phyloP scores from a whole-genome alignment of 495 filamentous ascomycete genomes.

The Talaromyces nanjingensis region DNA sequence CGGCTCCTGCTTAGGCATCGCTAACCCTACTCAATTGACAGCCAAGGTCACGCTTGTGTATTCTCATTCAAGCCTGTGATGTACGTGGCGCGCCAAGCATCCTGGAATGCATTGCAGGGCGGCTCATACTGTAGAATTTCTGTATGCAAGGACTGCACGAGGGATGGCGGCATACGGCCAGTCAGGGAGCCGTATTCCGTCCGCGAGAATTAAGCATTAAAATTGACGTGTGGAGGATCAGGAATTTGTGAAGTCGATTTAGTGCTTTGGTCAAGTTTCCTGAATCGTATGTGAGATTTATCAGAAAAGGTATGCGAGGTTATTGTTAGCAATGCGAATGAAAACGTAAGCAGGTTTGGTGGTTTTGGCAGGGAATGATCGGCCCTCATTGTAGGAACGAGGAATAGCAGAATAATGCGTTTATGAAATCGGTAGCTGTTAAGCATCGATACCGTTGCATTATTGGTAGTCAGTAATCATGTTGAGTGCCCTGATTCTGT shows the following conservation, averaged over 20 bases:
- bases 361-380: not conserved
- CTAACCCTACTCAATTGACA: not conserved
- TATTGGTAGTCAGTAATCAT: not conserved
- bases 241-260: not conserved
- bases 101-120: slow-evolving; percentile 6
- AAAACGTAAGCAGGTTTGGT: not conserved
- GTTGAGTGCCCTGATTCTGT: not conserved
- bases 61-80: not conserved
- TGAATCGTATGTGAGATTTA: not conserved
- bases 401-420: not conserved
- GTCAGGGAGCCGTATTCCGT: not conserved
- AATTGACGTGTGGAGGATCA: not conserved
- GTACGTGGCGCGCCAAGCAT: slow-evolving; percentile 8
- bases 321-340: not conserved
- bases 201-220: not conserved
- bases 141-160: slow-evolving; percentile 8
- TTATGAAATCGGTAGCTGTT: not conserved
- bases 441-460: not conserved
- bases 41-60: not conserved
- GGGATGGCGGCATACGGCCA: not conserved
- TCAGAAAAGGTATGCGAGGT: not conserved
- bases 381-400: not conserved
- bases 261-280: not conserved
- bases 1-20: not conserved
- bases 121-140: not conserved